phyloP scores from a whole-genome alignment of 2,329 filamentous ascomycete species.

The Epichloe brachyelytri region DNA sequence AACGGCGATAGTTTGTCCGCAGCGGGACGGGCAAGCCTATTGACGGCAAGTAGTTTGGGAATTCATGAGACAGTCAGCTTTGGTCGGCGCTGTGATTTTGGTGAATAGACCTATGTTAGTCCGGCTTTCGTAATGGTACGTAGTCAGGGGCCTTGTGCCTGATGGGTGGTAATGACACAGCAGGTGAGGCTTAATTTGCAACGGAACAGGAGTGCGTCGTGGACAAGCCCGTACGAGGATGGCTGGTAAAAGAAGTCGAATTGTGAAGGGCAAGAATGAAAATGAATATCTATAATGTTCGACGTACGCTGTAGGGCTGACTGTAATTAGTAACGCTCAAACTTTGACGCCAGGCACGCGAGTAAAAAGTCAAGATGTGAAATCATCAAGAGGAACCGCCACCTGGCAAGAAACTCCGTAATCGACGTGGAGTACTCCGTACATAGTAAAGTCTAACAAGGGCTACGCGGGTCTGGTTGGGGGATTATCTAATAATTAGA shows the following conservation, averaged over 20 bases:
- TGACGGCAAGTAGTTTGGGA: constrained; percentile 1
- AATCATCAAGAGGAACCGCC: not conserved
- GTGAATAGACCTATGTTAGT: not conserved
- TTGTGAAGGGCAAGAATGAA: not conserved
- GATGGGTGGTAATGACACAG: too few species aligned
- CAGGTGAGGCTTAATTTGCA: not conserved
- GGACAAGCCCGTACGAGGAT: not conserved
- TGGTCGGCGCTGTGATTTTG: not conserved
- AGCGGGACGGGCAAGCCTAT: constrained; percentile 2
- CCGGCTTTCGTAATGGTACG: not conserved
- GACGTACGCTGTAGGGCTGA: not conserved
- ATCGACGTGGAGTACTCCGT: not conserved
- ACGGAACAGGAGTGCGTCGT: not conserved
- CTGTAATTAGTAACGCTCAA: not conserved
- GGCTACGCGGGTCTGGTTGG: not conserved
- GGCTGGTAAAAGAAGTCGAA: not conserved
- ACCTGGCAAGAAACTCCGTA: not conserved
- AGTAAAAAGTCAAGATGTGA: not conserved
- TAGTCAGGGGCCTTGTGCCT: not conserved
- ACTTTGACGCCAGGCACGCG: not conserved
- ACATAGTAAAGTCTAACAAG: not conserved
- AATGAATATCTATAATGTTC: not conserved
- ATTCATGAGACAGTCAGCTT: constrained; percentile 4
- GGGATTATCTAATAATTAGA: too few species aligned
- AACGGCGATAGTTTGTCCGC: constrained; percentile 7